Conservation (phyloP, 768 basidiomycete genomes). For the Psilocybe cubensis region DNA sequence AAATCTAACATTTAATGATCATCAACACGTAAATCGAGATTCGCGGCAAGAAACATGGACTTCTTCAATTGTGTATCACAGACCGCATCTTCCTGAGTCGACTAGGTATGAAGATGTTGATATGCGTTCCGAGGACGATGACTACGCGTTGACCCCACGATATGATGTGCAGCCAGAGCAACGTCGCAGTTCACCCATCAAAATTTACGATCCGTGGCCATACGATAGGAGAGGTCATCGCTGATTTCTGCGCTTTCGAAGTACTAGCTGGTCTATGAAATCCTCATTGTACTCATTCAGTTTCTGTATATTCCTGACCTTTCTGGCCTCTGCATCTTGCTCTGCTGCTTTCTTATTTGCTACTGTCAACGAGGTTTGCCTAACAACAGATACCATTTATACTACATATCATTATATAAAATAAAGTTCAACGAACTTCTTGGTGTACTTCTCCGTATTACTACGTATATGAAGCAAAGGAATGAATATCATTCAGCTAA, state of each 20-base stretch:
- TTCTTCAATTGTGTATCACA: not conserved
- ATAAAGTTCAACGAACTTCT: too few relatives aligned
- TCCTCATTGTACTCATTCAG: too few relatives aligned
- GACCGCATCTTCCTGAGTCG: not conserved
- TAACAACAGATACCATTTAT: too few relatives aligned
- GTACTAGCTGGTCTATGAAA: too few relatives aligned
- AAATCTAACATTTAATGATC: slow-evolving; percentile 4
- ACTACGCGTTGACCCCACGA: not conserved
- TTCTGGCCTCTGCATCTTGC: too few relatives aligned
- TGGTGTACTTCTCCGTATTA: too few relatives aligned
- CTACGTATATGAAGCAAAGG: too few relatives aligned
- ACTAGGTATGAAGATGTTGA: slow-evolving; percentile 7
- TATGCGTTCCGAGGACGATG: slow-evolving; percentile 10
- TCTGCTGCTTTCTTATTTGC: too few relatives aligned
- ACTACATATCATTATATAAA: too few relatives aligned
- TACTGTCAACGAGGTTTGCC: too few relatives aligned
- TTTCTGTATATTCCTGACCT: too few relatives aligned
- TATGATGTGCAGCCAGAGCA: not conserved
- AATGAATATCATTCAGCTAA: not conserved
- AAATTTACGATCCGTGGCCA: not conserved
- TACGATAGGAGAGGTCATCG: not conserved
- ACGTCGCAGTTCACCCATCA: not conserved
- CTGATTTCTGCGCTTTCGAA: too few relatives aligned
- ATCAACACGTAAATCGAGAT: not conserved
- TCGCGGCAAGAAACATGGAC: not conserved